Base-by-base conservation (phyloP, 179 eudicot genomes). In the Vitellaria paradoxa region DNA sequence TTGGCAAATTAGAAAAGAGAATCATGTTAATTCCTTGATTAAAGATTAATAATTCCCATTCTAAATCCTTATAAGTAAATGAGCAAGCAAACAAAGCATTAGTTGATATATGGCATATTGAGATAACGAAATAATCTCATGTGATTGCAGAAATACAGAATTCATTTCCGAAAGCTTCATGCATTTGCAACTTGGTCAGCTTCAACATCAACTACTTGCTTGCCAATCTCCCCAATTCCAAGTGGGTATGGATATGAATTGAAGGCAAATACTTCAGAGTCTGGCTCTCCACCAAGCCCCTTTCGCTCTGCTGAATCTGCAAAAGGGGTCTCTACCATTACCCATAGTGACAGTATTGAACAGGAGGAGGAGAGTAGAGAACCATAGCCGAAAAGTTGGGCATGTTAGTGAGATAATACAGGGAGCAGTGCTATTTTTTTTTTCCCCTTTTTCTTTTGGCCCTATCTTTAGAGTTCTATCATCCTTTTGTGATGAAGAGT, bases 81-180 rank as follows among this genome's bases (percentile, higher is more conserved):
- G 37, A 30, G 37, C 37, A 30, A 30, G 37, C 37, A 30, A 30
- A 30, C 37, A 30, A 30, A 30, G 37, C 37, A 30, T 30, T 30
- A 30, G 37, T 30, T 30, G 37, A 30, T 30, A 2, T 2, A 30
- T 30, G 1, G 37, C 37, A 1, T 30, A 30, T 30, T 30, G 37
- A 30, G 37, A 30, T 30, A 30, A 30, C 37, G 37, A 30, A 30
- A 30, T 30, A 37, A 17, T 3, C 49, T n/a, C 23, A 9, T 21
- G 45, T 55, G 49, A 55, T 55, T 56, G 63, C 75, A 72, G 75
- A 72, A 72, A 56, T 72, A 72, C 49, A 72, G 75, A n/a, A 72
- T 72, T 9, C 75, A 72, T 37, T 1, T 72, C 21, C 75, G 23
- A 42, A 72, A 72, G 17, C 75, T 17, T 24, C 75, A 24, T 30